Conservation (phyloP, 768 basidiomycete genomes). For the Tephrocybe rancida region DNA sequence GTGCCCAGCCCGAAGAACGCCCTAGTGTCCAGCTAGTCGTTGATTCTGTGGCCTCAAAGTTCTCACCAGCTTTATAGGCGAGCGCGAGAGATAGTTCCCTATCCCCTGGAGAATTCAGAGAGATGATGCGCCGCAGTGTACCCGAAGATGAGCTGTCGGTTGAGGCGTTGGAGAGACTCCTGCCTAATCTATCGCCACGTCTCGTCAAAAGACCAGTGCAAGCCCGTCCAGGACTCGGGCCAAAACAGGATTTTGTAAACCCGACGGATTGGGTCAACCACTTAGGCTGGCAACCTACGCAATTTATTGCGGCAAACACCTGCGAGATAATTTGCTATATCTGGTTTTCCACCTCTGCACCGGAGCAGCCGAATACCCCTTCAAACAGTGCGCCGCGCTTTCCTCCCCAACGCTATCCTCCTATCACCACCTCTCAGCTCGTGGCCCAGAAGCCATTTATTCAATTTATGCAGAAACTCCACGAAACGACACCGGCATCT, state of each 20-base stretch:
- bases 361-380: constrained; percentile 37
- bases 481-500: constrained; percentile 93
- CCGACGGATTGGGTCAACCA: constrained; percentile 72
- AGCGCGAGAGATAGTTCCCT: neutral
- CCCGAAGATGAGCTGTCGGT: neutral
- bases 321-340: constrained; percentile 94
- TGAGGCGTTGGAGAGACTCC: neutral
- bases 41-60: neutral
- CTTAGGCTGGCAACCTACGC: constrained; percentile 63
- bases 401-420: constrained; percentile 33
- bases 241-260: constrained; percentile 20
- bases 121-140: neutral
- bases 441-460: constrained; percentile 75
- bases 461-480: constrained; percentile 87
- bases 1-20: neutral
- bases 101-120: neutral
- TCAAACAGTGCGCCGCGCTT: constrained; percentile 41
- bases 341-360: constrained; percentile 71
- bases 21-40: neutral
- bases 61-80: no score
- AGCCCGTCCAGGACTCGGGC: no score
- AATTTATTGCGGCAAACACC: constrained; percentile 84
- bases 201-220: constrained; percentile 18
- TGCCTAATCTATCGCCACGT: constrained; percentile 16
- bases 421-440: constrained; percentile 73